phyloP scores from a whole-genome alignment of 257 asterid genomes.

The Cruciata laevipes region DNA sequence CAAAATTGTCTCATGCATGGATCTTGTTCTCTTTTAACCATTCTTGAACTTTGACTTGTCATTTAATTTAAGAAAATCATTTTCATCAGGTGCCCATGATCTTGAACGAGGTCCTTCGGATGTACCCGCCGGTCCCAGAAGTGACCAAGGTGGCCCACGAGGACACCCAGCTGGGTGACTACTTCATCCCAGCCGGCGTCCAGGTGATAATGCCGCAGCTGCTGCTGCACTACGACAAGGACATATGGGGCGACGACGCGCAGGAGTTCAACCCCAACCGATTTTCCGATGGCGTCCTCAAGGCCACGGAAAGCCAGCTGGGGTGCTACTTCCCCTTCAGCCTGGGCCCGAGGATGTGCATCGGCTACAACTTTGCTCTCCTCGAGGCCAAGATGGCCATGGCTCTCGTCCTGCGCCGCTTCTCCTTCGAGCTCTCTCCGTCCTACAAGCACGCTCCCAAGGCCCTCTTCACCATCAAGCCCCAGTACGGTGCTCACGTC shows the following conservation, averaged over 20 bases:
- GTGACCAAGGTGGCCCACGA: slow-evolving; percentile 21
- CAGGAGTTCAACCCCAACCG: slow-evolving; percentile 42
- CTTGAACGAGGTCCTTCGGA: slow-evolving; percentile 38
- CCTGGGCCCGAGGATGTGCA: slow-evolving; percentile 47
- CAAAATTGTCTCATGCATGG: too few species aligned
- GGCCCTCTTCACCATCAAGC: slow-evolving; percentile 38
- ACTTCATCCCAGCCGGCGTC: slow-evolving; percentile 33
- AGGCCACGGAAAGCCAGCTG: slow-evolving; percentile 28
- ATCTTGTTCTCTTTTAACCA: too few species aligned
- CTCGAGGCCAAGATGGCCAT: slow-evolving; percentile 41
- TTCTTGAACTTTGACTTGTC: too few species aligned
- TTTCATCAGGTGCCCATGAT: slow-evolving; percentile 35
- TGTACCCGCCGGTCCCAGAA: slow-evolving; percentile 39
- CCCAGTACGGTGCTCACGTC: slow-evolving; percentile 38
- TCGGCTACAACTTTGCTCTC: slow-evolving; percentile 41
- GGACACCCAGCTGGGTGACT: slow-evolving; percentile 37
- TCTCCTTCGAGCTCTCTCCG: slow-evolving; percentile 39
- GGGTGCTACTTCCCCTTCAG: slow-evolving; percentile 41
- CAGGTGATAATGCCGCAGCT: slow-evolving; percentile 27
- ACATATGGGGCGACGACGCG: slow-evolving; percentile 40
- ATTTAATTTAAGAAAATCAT: too few species aligned
- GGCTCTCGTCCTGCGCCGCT: slow-evolving; percentile 28
- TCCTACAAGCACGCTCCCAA: slow-evolving; percentile 45
- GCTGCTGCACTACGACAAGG: slow-evolving; percentile 30
- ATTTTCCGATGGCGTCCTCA: slow-evolving; percentile 36